Percentiles rank a stretch among this genome's conserved stretches.
phyloP scores from a whole-genome alignment of 2,329 filamentous ascomycete species.

The Leptographium galeiforme region DNA sequence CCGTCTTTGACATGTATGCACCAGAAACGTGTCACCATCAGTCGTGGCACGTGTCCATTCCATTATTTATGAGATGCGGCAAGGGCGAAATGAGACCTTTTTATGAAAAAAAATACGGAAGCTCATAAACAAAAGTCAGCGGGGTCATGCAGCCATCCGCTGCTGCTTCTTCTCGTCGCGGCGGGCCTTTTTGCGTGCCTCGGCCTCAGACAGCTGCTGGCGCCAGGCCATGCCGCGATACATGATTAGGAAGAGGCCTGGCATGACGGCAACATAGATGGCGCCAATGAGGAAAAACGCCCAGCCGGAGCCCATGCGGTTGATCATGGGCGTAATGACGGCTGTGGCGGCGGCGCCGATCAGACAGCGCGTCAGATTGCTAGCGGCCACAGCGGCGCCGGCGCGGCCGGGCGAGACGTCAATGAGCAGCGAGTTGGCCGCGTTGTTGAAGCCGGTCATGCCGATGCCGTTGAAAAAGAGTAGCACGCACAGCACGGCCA shows the following conservation, averaged over 20 bases:
- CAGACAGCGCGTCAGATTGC: conserved; percentile 41
- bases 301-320: conserved; percentile 36
- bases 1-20: too few species aligned
- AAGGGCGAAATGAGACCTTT: too few species aligned
- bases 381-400: conserved; percentile 40
- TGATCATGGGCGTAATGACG: conserved; percentile 36
- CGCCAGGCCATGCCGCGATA: conserved; percentile 30
- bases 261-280: conserved; percentile 26
- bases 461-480: conserved; percentile 32
- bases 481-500: conserved; percentile 33
- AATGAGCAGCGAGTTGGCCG: conserved; percentile 37
- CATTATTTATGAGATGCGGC: too few species aligned
- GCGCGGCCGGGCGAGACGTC: conserved; percentile 41
- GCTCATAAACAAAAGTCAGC: too few species aligned
- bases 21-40: too few species aligned
- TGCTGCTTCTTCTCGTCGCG: not conserved
- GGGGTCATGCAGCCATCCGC: too few species aligned
- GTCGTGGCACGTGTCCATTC: too few species aligned
- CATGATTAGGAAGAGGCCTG: conserved; percentile 28
- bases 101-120: too few species aligned
- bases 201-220: conserved; percentile 17
- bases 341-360: conserved; percentile 40
- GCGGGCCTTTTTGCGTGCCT: conserved; percentile 12
- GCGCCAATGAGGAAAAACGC: conserved; percentile 34
- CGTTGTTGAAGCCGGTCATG: conserved; percentile 41